Evolutionary conservation across 306 rosid species (phyloP).

Genomic region (Cicer bijugum): DNA sequence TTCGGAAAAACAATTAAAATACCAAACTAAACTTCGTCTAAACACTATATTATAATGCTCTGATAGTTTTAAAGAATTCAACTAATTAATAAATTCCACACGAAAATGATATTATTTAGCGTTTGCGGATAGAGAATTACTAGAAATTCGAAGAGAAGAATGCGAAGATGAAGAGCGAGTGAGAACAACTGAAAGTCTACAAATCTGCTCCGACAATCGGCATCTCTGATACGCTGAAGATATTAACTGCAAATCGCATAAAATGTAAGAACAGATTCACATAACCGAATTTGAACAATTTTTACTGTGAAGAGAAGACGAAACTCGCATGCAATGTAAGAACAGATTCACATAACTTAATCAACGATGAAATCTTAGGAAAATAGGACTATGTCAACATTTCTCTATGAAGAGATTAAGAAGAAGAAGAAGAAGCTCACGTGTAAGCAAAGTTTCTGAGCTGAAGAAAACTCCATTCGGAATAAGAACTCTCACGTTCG

Average conservation of each 20-base stretch:
- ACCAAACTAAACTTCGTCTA: background rate
- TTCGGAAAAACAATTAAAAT: background rate
- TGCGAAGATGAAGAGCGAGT: conserved; percentile 55
- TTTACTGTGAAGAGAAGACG: background rate
- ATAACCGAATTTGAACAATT: background rate
- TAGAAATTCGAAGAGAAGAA: conserved; percentile 57
- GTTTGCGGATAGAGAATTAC: conserved; percentile 43
- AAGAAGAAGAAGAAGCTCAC: conserved; percentile 37
- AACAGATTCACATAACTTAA: background rate
- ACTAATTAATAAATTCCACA: conserved; percentile 1
- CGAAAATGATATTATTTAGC: background rate
- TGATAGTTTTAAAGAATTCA: background rate
- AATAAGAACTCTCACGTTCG: conserved; percentile 16
- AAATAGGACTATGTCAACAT: background rate
- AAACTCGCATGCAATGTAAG: conserved; percentile 48
- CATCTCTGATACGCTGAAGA: conserved; percentile 78
- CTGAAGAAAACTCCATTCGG: conserved; percentile 46
- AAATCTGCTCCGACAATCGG: conserved; percentile 67
- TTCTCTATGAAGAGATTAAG: background rate
- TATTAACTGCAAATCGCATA: conserved; percentile 57
- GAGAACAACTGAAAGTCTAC: conserved; percentile 69
- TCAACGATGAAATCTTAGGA: background rate
- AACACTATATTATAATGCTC: background rate
- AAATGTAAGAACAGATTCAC: background rate
- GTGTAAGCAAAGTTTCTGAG: conserved; percentile 47